Evolutionary conservation across 805 yeast genomes (phyloP).

Genomic region (Candida sakaeoensis): DNA sequence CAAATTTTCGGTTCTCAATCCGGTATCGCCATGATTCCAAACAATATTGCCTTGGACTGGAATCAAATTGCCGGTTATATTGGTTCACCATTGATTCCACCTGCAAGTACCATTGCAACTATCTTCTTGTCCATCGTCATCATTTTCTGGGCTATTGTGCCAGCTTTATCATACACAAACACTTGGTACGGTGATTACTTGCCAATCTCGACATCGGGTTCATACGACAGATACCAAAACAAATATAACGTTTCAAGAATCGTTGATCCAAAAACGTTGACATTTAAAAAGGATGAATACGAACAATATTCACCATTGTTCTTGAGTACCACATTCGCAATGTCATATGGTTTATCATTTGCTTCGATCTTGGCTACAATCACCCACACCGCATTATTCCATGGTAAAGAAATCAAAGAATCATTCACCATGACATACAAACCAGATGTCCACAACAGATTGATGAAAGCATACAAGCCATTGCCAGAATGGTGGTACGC

Average conservation of each 20-base stretch:
- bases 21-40: constrained; percentile 64
- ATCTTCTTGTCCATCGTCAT: constrained; percentile 36
- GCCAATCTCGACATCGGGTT: constrained; percentile 47
- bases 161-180: constrained; percentile 53
- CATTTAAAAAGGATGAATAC: constrained; percentile 48
- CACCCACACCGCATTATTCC: constrained; percentile 54
- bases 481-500: constrained; percentile 45
- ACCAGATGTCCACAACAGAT: constrained; percentile 44
- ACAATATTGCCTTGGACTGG: constrained; percentile 69
- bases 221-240: constrained; percentile 49
- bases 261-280: constrained; percentile 33
- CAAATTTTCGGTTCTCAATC: constrained; percentile 59
- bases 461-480: constrained; percentile 45
- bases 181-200: constrained; percentile 57
- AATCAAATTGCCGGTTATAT: constrained; percentile 52
- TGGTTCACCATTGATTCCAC: constrained; percentile 65
- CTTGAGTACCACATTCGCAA: constrained; percentile 52
- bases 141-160: constrained; percentile 52
- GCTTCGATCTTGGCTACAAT: constrained; percentile 64
- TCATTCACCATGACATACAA: constrained; percentile 20
- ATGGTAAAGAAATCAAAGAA: constrained; percentile 46
- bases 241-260: constrained; percentile 49
- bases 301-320: constrained; percentile 60
- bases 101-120: constrained; percentile 48
- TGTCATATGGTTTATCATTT: constrained; percentile 55